These are phyloP conservation scores for Leishmania arabica DNA, from an alignment of 208 protist genomes.

Conservation along the genomic window DNA sequence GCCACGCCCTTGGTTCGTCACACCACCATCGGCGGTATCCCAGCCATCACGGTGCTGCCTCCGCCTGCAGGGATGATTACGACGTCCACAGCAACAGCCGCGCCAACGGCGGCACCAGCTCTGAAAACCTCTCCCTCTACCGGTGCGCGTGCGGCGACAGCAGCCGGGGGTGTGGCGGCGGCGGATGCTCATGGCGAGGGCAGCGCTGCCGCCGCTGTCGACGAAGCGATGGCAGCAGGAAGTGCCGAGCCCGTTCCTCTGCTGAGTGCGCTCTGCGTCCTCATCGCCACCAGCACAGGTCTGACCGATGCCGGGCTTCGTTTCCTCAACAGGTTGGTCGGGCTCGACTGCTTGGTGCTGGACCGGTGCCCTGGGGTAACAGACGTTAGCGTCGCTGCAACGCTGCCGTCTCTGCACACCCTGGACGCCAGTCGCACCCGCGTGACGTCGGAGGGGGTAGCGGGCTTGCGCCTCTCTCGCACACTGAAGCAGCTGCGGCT, in stretches of 20 bases:
- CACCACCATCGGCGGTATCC: slow-evolving; percentile 22
- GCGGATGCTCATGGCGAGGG: neutral
- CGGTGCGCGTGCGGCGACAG: neutral
- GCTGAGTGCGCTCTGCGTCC: slow-evolving; percentile 14
- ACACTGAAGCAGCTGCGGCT: slow-evolving; percentile 37
- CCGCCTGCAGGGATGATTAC: neutral
- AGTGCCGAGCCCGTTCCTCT: slow-evolving; percentile 4
- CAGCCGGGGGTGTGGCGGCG: neutral
- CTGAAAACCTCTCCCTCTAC: neutral
- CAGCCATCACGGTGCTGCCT: slow-evolving; percentile 35
- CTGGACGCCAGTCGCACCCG: slow-evolving; percentile 42
- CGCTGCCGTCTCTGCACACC: slow-evolving; percentile 34
- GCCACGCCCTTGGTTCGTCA: slow-evolving; percentile 12
- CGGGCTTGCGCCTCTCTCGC: slow-evolving; percentile 25
- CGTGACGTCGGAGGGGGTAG: slow-evolving; percentile 33
- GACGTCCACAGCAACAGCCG: neutral
- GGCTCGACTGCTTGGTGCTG: slow-evolving; percentile 22
- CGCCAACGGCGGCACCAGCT: neutral
- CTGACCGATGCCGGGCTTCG: slow-evolving; percentile 27
- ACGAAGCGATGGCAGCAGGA: neutral
- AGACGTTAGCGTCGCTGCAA: slow-evolving; percentile 29
- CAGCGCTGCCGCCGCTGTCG: neutral
- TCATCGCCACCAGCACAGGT: slow-evolving; percentile 26
- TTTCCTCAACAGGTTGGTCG: slow-evolving; percentile 1
- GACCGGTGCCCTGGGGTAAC: slow-evolving; percentile 20